A percentile compares a stretch with the other conserved stretches of the same genome.
Conservation (phyloP, 2,329 filamentous ascomycete species). For the Cylindrodendrum hubeiense region DNA sequence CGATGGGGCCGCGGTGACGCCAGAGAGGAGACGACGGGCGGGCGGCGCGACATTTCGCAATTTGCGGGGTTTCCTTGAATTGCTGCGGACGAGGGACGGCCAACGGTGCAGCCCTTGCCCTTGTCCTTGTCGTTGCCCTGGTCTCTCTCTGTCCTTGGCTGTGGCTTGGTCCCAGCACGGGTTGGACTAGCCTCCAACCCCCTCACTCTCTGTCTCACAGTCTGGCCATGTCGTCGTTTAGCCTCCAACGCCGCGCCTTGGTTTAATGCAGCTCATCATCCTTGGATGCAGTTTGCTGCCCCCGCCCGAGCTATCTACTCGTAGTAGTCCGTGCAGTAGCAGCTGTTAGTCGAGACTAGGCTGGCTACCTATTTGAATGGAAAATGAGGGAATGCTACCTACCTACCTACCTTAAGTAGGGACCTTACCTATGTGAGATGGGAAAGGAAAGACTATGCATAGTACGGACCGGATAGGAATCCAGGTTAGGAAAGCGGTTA, state of each 20-base stretch:
- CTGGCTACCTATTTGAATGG: not conserved
- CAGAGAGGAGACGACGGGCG: conserved; percentile 20
- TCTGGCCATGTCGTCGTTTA: conserved; percentile 11
- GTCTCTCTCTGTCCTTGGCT: conserved; percentile 10
- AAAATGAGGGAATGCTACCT: not conserved
- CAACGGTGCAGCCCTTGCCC: conserved; percentile 12
- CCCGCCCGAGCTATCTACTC: conserved; percentile 5
- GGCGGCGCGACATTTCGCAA: conserved; percentile 15
- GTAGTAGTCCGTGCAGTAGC: not conserved
- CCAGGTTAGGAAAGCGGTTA: not conserved
- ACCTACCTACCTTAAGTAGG: too few species aligned
- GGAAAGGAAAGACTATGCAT: not conserved
- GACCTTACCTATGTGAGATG: too few species aligned
- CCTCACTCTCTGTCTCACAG: not conserved
- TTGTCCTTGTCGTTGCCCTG: not conserved
- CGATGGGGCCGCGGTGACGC: conserved; percentile 33
- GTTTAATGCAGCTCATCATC: conserved; percentile 26
- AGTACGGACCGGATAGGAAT: not conserved
- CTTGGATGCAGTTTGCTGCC: conserved; percentile 10
- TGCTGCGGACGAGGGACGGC: not conserved
- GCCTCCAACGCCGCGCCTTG: conserved; percentile 10
- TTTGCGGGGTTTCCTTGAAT: conserved; percentile 24
- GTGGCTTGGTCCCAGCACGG: not conserved
- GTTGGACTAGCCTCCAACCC: not conserved
- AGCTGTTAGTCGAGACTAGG: not conserved